These are phyloP conservation scores for Populus alba DNA, from an alignment of 345 rosid genomes.

Conservation along the genomic window DNA sequence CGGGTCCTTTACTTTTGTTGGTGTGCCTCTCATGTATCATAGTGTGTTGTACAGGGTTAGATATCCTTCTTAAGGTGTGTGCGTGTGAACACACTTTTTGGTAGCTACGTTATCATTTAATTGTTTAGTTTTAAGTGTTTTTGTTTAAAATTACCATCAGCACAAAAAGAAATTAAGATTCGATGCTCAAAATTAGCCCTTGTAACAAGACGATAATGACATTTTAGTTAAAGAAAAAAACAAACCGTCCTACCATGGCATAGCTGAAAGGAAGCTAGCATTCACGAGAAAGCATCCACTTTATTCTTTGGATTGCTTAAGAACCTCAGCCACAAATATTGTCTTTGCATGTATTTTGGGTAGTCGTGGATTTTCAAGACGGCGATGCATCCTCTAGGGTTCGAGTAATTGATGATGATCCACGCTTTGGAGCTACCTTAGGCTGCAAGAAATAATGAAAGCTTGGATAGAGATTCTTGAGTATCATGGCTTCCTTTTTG, in stretches of 20 bases:
- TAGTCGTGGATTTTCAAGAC: not conserved
- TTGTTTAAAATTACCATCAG: no score
- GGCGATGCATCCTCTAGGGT: not conserved
- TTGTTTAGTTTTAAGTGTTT: no score
- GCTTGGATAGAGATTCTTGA: not conserved
- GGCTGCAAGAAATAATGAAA: not conserved
- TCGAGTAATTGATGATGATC: not conserved
- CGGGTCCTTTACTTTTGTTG: not conserved
- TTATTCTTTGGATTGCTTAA: not conserved
- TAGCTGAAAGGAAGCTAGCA: not conserved
- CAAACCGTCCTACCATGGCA: not conserved
- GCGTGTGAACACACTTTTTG: no score
- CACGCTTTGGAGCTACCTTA: not conserved
- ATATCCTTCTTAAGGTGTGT: not conserved
- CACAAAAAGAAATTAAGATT: no score
- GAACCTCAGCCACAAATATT: not conserved
- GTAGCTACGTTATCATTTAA: no score
- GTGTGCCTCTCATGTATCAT: not conserved
- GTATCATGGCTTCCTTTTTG: not conserved
- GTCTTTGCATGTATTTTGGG: not conserved
- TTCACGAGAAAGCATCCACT: not conserved
- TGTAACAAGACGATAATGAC: no score
- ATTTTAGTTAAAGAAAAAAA: not conserved
- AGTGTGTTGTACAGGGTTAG: slow-evolving; percentile 15
- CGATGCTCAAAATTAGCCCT: not conserved